A percentile compares a stretch with the other conserved stretches of the same genome.
These are phyloP conservation scores for Aspergillus bertholletiae DNA, from an alignment of 495 filamentous ascomycete genomes.

Conservation along the genomic window DNA sequence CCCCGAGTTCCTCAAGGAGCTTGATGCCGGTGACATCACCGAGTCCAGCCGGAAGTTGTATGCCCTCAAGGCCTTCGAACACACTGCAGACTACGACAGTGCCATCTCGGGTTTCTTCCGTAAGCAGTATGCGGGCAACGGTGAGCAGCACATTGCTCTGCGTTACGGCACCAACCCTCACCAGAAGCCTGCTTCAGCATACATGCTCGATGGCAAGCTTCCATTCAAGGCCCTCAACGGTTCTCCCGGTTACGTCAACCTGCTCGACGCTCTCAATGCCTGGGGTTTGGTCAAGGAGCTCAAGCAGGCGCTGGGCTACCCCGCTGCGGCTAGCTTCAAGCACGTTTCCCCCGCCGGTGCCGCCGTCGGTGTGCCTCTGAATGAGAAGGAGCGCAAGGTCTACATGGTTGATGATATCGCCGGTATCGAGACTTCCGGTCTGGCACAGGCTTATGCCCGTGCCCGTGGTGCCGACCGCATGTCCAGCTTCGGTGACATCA, in stretches of 20 bases:
- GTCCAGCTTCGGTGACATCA: constrained; percentile 95
- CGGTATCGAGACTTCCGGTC: constrained; percentile 74
- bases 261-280: constrained; percentile 92
- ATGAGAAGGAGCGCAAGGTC: constrained; percentile 84
- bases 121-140: constrained; percentile 87
- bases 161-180: constrained; percentile 97
- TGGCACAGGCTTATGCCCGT: constrained; percentile 93
- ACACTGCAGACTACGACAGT: constrained; percentile 95
- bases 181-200: constrained; percentile 91
- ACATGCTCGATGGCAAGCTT: constrained; percentile 62
- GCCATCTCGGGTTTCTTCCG: constrained; percentile 97
- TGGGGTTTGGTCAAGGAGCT: constrained; percentile 97
- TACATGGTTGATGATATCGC: constrained; percentile 97
- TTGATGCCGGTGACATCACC: constrained; percentile 80
- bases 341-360: constrained; percentile 97
- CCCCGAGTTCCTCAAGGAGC: constrained; percentile 85
- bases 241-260: constrained; percentile 92
- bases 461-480: constrained; percentile 94
- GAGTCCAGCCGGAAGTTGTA: constrained; percentile 79
- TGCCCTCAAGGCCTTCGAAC: constrained; percentile 94
- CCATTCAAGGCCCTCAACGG: constrained; percentile 98
- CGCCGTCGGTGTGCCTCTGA: constrained; percentile 85
- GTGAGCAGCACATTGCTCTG: constrained; percentile 76
- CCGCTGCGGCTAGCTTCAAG: constrained; percentile 98
- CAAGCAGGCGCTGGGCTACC: constrained; percentile 76